Evolutionary conservation across 306 rosid genomes (phyloP), one percentile per base, ranked within the genome.

Genomic region (Trifolium dubium): DNA sequence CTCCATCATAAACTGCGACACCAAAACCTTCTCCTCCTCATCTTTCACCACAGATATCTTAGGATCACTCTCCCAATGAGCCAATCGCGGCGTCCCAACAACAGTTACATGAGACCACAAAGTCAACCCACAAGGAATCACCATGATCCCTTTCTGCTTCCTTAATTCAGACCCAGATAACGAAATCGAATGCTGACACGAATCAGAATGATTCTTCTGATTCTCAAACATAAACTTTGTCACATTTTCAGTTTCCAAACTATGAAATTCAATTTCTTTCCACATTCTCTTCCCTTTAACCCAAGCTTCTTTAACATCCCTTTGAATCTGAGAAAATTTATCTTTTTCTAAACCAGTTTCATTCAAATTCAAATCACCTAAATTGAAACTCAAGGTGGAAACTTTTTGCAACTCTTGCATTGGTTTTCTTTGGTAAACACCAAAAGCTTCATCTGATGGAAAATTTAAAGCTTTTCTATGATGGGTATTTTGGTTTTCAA

Each of bases 1-100:
- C 75, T 93, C 98, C 91, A 91, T 81, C 91, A 89, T 89, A 47
- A 93, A 93, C 87, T 93, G 98, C 14, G 97, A 93, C 18, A 93
- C 97, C 96, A 88, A 78, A 63, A 86, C 89, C 6, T 96, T 73
- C 10, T 85, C 92, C 5, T 80, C 92, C 0, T 91, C 96, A 8
- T 93, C 96, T 81, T 63, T 91, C 88, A 93, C 56, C 51, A 84
- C 49, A 64, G 94, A 79, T 58, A 93, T 93, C 86, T 82, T 91
- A 1, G 98, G 94, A 70, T 91, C 91, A 41, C 80, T 14, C 71
- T 89, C 98, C 32, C 81, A 69, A 37, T 88, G 97, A 41, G 90
- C 98, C 96, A 93, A 89, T 6, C 82, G 77, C n/a, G 98, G 98
- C 0, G 92, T 93, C 50, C 94, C 98, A 7, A 93, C 97, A 73